These are phyloP conservation scores for Blastomyces parvus DNA, from an alignment of 2,329 filamentous ascomycete species.

Conservation along the genomic window DNA sequence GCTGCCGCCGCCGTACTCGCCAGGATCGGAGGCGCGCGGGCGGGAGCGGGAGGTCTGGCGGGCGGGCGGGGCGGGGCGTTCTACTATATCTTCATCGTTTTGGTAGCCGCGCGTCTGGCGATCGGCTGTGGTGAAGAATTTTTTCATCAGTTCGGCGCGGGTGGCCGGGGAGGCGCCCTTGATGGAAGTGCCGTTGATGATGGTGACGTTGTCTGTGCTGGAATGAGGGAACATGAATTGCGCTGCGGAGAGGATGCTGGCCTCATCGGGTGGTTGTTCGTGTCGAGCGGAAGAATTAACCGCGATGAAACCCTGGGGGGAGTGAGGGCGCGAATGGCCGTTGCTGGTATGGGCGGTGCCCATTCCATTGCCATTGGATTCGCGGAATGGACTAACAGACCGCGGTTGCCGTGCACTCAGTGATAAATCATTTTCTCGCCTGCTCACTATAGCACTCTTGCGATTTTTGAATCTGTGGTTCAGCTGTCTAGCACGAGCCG, in stretches of 20 bases:
- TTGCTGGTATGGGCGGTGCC: slow-evolving; percentile 22
- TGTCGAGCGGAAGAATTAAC: slow-evolving; percentile 43
- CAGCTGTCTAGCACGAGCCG: slow-evolving; percentile 63
- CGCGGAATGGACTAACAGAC: slow-evolving; percentile 32
- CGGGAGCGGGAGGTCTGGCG: slow-evolving; percentile 25
- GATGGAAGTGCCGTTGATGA: slow-evolving; percentile 39
- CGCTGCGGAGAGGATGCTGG: slow-evolving; percentile 26
- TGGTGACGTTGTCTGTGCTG: slow-evolving; percentile 38
- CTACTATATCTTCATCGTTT: slow-evolving; percentile 22
- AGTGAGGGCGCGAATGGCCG: slow-evolving; percentile 29
- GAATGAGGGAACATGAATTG: slow-evolving; percentile 35
- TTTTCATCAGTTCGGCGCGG: slow-evolving; percentile 51
- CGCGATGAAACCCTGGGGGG: slow-evolving; percentile 48
- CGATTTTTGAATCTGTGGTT: slow-evolving; percentile 71
- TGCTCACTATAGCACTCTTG: slow-evolving; percentile 59
- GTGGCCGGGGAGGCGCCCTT: slow-evolving; percentile 49
- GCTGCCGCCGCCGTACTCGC: slow-evolving; percentile 33
- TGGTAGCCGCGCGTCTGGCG: slow-evolving; percentile 36
- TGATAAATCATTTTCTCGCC: slow-evolving; percentile 43
- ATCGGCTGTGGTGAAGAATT: slow-evolving; percentile 53
- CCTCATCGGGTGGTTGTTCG: slow-evolving; percentile 30
- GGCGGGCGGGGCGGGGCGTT: slow-evolving; percentile 18
- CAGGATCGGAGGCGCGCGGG: slow-evolving; percentile 26
- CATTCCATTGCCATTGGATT: slow-evolving; percentile 24
- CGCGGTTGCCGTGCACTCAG: slow-evolving; percentile 26